phyloP scores from a whole-genome alignment of 176 grass and related monocot species.

The Themeda triandra region DNA sequence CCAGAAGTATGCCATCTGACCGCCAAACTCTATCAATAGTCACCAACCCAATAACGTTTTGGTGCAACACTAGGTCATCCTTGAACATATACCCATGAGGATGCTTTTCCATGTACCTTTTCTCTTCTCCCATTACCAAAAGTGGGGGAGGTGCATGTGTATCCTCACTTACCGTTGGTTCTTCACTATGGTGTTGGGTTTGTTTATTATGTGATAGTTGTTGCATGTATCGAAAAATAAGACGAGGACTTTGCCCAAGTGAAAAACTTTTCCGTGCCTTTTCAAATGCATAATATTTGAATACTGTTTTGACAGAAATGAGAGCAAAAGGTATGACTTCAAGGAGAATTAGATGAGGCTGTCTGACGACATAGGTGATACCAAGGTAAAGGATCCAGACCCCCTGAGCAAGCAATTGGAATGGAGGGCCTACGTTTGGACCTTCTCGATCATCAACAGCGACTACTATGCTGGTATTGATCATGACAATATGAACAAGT shows the following conservation, averaged over 20 bases:
- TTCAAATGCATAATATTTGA: not conserved
- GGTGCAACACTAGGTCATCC: too few species aligned
- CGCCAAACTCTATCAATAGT: not conserved
- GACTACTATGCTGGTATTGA: not conserved
- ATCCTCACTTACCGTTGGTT: too few species aligned
- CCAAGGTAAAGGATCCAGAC: not conserved
- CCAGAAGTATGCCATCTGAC: not conserved
- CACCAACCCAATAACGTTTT: too few species aligned
- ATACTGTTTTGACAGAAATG: not conserved
- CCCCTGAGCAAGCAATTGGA: not conserved
- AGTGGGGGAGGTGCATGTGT: not conserved
- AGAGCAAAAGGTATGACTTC: not conserved
- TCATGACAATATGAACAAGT: not conserved
- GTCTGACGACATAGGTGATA: not conserved
- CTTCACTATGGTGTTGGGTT: too few species aligned
- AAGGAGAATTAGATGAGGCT: accelerated
- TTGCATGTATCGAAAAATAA: not conserved
- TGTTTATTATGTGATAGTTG: not conserved
- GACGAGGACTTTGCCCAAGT: not conserved
- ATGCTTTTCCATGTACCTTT: not conserved
- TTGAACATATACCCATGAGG: not conserved
- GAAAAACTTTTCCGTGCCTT: not conserved
- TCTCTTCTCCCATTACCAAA: not conserved
- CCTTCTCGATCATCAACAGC: not conserved
- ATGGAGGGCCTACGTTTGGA: not conserved